These are phyloP conservation scores for Euphorbia schlechtendalii DNA, from an alignment of 441 rosid genomes.

Conservation along the genomic window DNA sequence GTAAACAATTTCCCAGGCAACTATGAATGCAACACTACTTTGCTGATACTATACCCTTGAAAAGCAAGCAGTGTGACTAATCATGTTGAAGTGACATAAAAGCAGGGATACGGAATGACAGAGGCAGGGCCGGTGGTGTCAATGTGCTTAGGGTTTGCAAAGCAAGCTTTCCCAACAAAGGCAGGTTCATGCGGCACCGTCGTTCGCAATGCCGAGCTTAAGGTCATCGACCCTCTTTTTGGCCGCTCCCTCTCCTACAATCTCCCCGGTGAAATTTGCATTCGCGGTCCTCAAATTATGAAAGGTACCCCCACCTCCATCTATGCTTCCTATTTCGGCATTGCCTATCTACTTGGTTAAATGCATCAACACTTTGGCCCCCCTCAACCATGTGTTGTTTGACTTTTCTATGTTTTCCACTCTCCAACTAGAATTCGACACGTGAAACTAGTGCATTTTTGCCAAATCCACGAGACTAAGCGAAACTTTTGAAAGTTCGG, in stretches of 20 bases:
- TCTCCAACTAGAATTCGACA: too few species aligned
- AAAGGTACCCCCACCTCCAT: constrained; percentile 38
- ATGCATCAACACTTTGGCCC: too few species aligned
- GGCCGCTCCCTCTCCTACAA: constrained; percentile 55
- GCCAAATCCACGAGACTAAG: too few species aligned
- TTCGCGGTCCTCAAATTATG: constrained; percentile 85
- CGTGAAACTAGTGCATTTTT: too few species aligned
- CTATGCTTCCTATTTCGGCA: neutral
- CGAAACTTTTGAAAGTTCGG: too few species aligned
- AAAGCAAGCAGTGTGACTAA: too few species aligned
- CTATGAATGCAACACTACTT: too few species aligned
- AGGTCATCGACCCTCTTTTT: constrained; percentile 72
- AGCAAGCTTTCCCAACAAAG: constrained; percentile 65
- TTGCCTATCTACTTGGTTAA: neutral
- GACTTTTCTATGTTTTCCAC: too few species aligned
- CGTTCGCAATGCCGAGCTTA: constrained; percentile 86
- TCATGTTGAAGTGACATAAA: too few species aligned
- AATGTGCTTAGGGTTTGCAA: constrained; percentile 81
- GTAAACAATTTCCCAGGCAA: too few species aligned
- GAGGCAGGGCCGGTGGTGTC: constrained; percentile 95
- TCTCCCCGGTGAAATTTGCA: constrained; percentile 88
- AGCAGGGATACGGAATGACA: constrained; percentile 96
- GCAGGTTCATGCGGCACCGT: constrained; percentile 93
- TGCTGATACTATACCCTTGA: too few species aligned
- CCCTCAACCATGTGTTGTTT: too few species aligned